Percentiles rank a stretch among this genome's conserved stretches.
Conservation (phyloP, 2,329 filamentous ascomycete species). For the Paramyrothecium sp. region DNA sequence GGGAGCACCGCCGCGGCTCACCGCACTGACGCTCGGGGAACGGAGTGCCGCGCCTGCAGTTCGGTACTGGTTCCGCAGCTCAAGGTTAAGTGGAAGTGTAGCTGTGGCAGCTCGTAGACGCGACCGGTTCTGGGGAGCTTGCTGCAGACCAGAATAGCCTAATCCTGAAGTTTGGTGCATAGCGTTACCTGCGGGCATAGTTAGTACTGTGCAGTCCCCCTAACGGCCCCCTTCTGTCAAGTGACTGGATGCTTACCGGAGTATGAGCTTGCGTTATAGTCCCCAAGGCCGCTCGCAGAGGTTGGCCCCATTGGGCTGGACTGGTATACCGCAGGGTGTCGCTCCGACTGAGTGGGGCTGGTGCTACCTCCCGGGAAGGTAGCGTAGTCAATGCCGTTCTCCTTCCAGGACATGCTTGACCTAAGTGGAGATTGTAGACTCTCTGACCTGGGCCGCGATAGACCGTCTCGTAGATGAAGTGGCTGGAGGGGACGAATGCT, state of each 20-base stretch:
- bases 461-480: slow-evolving; percentile 56
- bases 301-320: slow-evolving; percentile 38
- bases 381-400: slow-evolving; percentile 56
- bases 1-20: slow-evolving; percentile 10
- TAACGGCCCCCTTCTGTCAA: not conserved
- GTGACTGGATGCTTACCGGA: slow-evolving; percentile 39
- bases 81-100: slow-evolving; percentile 42
- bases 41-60: slow-evolving; percentile 19
- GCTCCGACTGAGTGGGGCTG: slow-evolving; percentile 44
- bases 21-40: slow-evolving; percentile 8
- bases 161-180: slow-evolving; percentile 50
- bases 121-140: slow-evolving; percentile 38
- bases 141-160: slow-evolving; percentile 45
- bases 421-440: slow-evolving; percentile 58
- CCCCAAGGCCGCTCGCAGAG: slow-evolving; percentile 34
- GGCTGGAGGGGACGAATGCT: slow-evolving; percentile 54
- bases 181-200: slow-evolving; percentile 35
- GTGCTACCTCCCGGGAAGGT: slow-evolving; percentile 45
- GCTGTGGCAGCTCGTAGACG: slow-evolving; percentile 50
- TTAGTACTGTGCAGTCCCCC: not conserved
- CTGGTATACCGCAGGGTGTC: slow-evolving; percentile 50
- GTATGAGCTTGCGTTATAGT: slow-evolving; percentile 52
- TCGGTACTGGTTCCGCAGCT: slow-evolving; percentile 45
- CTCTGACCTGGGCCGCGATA: slow-evolving; percentile 56
- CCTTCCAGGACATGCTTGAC: slow-evolving; percentile 63